phyloP scores from a whole-genome alignment of 2,329 filamentous ascomycete genomes.

The Capronia americana region DNA sequence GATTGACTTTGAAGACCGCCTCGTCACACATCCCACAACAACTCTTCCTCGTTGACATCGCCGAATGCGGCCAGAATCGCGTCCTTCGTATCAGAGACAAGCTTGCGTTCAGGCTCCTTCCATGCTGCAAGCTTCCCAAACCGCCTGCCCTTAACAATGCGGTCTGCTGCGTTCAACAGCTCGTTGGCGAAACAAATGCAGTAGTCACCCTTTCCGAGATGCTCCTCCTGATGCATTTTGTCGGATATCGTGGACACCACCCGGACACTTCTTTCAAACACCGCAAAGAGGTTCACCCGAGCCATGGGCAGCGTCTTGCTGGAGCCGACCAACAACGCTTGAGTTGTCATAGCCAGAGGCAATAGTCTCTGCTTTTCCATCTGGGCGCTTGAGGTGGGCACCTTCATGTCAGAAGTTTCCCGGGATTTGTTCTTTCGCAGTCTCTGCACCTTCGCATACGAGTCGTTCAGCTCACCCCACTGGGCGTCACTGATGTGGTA shows the following conservation, averaged over 20 bases:
- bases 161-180: constrained; percentile 39
- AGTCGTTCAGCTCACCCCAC: constrained; percentile 16
- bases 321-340: not conserved
- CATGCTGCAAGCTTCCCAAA: constrained; percentile 32
- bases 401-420: not conserved
- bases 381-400: constrained; percentile 7
- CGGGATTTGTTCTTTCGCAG: not conserved
- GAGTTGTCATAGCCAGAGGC: not conserved
- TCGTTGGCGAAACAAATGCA: constrained; percentile 41
- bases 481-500: constrained; percentile 34
- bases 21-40: constrained; percentile 31
- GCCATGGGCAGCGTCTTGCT: constrained; percentile 33
- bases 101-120: constrained; percentile 37
- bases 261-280: constrained; percentile 38
- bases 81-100: constrained; percentile 26
- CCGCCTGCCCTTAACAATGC: constrained; percentile 33
- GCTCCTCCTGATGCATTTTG: constrained; percentile 35
- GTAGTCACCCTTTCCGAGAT: constrained; percentile 34
- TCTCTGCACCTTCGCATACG: not conserved
- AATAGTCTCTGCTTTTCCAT: constrained; percentile 9
- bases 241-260: constrained; percentile 41
- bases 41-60: constrained; percentile 14
- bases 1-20: not conserved
- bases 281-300: constrained; percentile 39
- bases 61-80: constrained; percentile 30